Evolutionary conservation across 306 rosid species (phyloP), one percentile per base, ranked within the genome.

Genomic region (Lupinus albus): DNA sequence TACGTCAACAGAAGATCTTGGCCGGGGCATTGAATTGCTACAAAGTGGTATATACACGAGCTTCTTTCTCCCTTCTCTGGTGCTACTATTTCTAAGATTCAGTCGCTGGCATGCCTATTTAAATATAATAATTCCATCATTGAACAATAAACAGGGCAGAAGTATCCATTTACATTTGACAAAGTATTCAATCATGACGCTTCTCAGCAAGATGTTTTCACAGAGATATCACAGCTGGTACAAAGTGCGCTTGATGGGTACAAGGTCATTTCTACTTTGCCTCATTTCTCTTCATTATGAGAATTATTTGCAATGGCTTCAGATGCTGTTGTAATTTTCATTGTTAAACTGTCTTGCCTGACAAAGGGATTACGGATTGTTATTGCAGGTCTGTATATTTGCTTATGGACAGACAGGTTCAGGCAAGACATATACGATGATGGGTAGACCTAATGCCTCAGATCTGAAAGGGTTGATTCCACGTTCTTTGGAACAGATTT

Each of bases 161-260:
- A 81, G 70, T 85, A 71, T 52, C 82, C 85, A 69, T 94, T 94
- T 78, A 88, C 96, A 54, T 94, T 90, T 87, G 99, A 94, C 76
- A 88, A 94, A 75, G 99, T 90, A 50, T 94, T 94, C 64, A 76
- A 55, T 71, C 95, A 94, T 5, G 91, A 78, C 30, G 87, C 99
- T 50, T 83, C 97, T 45, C 97, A 94, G 67, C 84, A 81, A 35
- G 95, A 94, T 41, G 94, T 90, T 72, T 94, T 94, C 73, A 76
- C 74, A 2, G 99, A 93, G 74, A 85, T 93, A 79, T 90, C 99
- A 4, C 96, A 93, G 73, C 81, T 93, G 47, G 96, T 93, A 8
- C 99, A 93, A 70, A 93, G 97, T 74, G 99, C 99, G 0, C 97
- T 93, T 35, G 99, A 93, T 69, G 97, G 99, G 38, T 93, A 93